These are phyloP conservation scores for Eimeria maxima DNA, from an alignment of 169 alveolate genomes.

Conservation along the genomic window DNA sequence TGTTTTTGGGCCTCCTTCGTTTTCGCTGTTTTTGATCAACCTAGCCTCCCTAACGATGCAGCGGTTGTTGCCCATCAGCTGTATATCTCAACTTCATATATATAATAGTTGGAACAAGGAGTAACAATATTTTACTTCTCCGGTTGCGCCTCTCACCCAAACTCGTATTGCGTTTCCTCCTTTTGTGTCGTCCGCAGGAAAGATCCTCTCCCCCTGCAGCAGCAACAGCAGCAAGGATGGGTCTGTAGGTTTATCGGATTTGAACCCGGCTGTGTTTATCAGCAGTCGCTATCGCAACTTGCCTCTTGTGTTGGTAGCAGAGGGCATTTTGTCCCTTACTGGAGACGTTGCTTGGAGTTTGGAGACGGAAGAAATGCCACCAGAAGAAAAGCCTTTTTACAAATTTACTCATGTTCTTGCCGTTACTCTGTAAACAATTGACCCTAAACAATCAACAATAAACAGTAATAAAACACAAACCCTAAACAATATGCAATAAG, in stretches of 20 bases:
- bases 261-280: background rate
- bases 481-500: too few relatives aligned
- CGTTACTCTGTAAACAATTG: background rate
- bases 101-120: too few relatives aligned
- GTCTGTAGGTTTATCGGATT: too few relatives aligned
- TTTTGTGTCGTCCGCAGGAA: background rate
- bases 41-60: too few relatives aligned
- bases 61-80: too few relatives aligned
- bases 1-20: too few relatives aligned
- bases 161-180: background rate
- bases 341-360: conserved; percentile 64
- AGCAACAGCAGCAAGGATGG: conserved; percentile 3
- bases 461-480: too few relatives aligned
- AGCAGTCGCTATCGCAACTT: conserved; percentile 46
- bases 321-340: background rate
- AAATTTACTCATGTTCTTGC: conserved; percentile 50
- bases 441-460: too few relatives aligned
- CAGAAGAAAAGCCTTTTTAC: conserved; percentile 62
- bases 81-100: too few relatives aligned
- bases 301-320: conserved; percentile 57
- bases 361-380: conserved; percentile 72
- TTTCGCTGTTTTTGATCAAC: too few relatives aligned
- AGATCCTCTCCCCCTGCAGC: background rate
- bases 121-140: too few relatives aligned
- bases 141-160: too few relatives aligned